phyloP scores from a whole-genome alignment of 106 monocot genomes.

The Dactylorhiza incarnata region DNA sequence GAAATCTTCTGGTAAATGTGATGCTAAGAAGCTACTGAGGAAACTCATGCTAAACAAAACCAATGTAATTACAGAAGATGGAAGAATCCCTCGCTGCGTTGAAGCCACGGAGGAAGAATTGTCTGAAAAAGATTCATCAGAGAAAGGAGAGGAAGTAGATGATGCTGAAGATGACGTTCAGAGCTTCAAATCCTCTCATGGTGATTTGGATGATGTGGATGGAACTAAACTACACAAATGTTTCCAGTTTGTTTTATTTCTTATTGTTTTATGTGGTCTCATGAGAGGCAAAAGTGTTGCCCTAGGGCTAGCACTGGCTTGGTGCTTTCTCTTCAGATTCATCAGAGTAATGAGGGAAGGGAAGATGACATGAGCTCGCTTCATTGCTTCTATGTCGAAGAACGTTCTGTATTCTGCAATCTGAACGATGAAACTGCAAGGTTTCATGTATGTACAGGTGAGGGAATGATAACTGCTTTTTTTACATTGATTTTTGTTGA shows the following conservation, averaged over 20 bases:
- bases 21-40: conserved; percentile 22
- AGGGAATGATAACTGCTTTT: background rate
- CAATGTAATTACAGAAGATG: background rate
- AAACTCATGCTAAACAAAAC: conserved; percentile 27
- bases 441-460: background rate
- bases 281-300: conserved; percentile 35
- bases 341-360: conserved; percentile 8
- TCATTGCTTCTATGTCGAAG: background rate
- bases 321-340: conserved; percentile 17
- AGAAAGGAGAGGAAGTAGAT: background rate
- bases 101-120: conserved; percentile 2
- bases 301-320: conserved; percentile 20
- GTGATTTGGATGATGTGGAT: background rate
- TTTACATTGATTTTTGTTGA: background rate
- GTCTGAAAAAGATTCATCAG: background rate
- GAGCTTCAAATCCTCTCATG: conserved; percentile 1
- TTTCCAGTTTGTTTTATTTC: conserved; percentile 16
- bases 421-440: background rate
- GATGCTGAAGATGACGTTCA: background rate
- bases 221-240: background rate
- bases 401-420: background rate
- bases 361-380: background rate
- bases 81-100: background rate
- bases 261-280: conserved; percentile 39
- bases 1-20: conserved; percentile 3